These are phyloP conservation scores for Serendipita sp. DNA, from an alignment of 768 basidiomycete species.

Conservation along the genomic window DNA sequence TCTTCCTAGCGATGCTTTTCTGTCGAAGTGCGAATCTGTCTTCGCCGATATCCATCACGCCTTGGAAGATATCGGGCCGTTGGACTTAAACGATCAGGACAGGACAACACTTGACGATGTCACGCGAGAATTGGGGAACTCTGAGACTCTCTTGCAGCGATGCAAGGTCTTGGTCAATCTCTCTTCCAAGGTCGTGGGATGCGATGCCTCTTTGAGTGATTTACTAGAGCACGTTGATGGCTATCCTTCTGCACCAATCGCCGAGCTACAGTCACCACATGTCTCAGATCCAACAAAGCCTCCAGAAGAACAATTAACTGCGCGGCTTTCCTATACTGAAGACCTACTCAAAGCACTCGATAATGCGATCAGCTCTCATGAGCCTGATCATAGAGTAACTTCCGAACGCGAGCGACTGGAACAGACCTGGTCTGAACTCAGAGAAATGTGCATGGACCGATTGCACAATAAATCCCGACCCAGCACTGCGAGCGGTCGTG, in stretches of 20 bases:
- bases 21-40: slow-evolving; percentile 30
- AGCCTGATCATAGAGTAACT: slow-evolving; percentile 43
- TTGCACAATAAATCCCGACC: slow-evolving; percentile 44
- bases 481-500: slow-evolving; percentile 32
- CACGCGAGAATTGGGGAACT: slow-evolving; percentile 38
- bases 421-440: slow-evolving; percentile 68
- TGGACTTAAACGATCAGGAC: slow-evolving; percentile 22
- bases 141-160: slow-evolving; percentile 32
- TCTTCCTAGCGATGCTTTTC: slow-evolving; percentile 23
- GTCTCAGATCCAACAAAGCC: slow-evolving; percentile 25
- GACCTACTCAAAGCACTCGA: slow-evolving; percentile 33
- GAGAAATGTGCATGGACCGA: slow-evolving; percentile 64
- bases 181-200: slow-evolving; percentile 30
- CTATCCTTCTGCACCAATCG: slow-evolving; percentile 44
- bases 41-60: slow-evolving; percentile 33
- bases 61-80: slow-evolving; percentile 30
- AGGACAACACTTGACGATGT: slow-evolving; percentile 40
- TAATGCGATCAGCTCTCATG: slow-evolving; percentile 25
- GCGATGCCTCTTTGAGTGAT: slow-evolving; percentile 69
- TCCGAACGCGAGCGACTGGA: slow-evolving; percentile 48
- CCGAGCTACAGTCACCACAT: slow-evolving; percentile 36
- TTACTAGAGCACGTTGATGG: slow-evolving; percentile 69
- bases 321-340: slow-evolving; percentile 49
- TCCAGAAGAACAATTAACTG: slow-evolving; percentile 51
- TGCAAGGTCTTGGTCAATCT: slow-evolving; percentile 43